A percentile compares a stretch with the other conserved stretches of the same genome.
These are phyloP conservation scores for Xylaria acuta DNA, from an alignment of 495 filamentous ascomycete genomes.

Conservation along the genomic window DNA sequence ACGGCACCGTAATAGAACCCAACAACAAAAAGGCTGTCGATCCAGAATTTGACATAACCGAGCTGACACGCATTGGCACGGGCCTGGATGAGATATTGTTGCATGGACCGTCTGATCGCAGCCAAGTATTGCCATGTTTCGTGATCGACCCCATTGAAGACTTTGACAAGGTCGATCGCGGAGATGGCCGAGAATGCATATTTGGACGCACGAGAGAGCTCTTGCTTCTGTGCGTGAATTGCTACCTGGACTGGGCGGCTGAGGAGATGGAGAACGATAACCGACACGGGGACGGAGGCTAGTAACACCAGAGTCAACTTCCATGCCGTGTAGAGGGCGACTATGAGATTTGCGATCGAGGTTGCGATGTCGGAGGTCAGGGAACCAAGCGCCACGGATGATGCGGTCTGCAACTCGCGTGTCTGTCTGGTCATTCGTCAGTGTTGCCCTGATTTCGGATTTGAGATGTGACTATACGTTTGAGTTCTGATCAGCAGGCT, in stretches of 20 bases:
- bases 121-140: slow-evolving; percentile 70
- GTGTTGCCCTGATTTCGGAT: slow-evolving; percentile 2
- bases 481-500: slow-evolving; percentile 74
- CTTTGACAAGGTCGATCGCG: slow-evolving; percentile 87
- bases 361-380: slow-evolving; percentile 66
- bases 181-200: slow-evolving; percentile 69
- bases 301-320: slow-evolving; percentile 84
- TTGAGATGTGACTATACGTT: slow-evolving; percentile 61
- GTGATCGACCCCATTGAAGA: slow-evolving; percentile 75
- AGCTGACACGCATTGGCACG: slow-evolving; percentile 71
- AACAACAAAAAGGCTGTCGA: slow-evolving; percentile 81
- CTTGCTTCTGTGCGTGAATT: slow-evolving; percentile 70
- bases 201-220: slow-evolving; percentile 76
- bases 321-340: slow-evolving; percentile 84
- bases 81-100: slow-evolving; percentile 71
- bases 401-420: slow-evolving; percentile 80
- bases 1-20: slow-evolving; percentile 89
- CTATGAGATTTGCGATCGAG: slow-evolving; percentile 64
- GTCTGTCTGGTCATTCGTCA: slow-evolving; percentile 64
- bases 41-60: slow-evolving; percentile 73
- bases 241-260: slow-evolving; percentile 66
- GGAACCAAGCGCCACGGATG: slow-evolving; percentile 78
- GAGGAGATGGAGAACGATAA: slow-evolving; percentile 62
- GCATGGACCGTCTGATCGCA: slow-evolving; percentile 64
- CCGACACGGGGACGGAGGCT: slow-evolving; percentile 73